Base-by-base conservation (phyloP, 768 basidiomycete species). In the Neoboletus magnificus region DNA sequence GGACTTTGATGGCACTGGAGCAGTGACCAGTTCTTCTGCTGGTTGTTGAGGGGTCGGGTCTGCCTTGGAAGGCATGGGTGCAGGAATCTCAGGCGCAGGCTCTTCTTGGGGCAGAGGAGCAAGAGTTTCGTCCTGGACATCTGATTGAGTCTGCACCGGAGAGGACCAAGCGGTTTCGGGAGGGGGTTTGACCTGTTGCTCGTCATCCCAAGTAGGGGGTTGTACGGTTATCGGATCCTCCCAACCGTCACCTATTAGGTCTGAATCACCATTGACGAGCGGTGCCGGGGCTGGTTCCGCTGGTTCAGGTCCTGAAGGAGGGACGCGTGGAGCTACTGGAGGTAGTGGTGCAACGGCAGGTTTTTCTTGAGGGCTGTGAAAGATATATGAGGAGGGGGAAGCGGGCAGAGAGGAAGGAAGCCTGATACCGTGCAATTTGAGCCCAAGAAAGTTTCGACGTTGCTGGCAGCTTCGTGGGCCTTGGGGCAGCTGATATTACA, bases 391-490 rank as follows among this genome's bases (percentile, higher is more conserved):
- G 54, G 47, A 62, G 53, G 41, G 20, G 13, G 43, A 25, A 30
- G 5, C 8, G 18, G 5, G 18, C 12, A 41, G 30, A n/a, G 23
- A 41, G 18, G 15, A 42, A 56, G 30, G 27, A 25, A 56, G n/a
- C 0, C 29, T 36, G 52, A 27, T 33, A 54, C 89, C 85, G 78
- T 59, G 91, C 90, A 67, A 93, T 78, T 64, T 93, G 87, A 9
- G 91, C 91, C 90, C 90, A 93, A 35, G 91, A 91, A 56, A 89
- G 71, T 74, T 91, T 90, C 9, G 87, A 84, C 13, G 82, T 87
- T 29, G 86, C 83, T 41, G 89, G 87, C 12, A 81, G 76, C 73
- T 84, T 88, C 15, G 61, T 54, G 63, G 70, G 60, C 72, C 78
- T 60, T 57, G 40, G 48, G 9, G 60, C 30, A 12, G 37, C 55